Conservation (phyloP, 1,284 basidiomycete species). For the Meira nashicola region DNA sequence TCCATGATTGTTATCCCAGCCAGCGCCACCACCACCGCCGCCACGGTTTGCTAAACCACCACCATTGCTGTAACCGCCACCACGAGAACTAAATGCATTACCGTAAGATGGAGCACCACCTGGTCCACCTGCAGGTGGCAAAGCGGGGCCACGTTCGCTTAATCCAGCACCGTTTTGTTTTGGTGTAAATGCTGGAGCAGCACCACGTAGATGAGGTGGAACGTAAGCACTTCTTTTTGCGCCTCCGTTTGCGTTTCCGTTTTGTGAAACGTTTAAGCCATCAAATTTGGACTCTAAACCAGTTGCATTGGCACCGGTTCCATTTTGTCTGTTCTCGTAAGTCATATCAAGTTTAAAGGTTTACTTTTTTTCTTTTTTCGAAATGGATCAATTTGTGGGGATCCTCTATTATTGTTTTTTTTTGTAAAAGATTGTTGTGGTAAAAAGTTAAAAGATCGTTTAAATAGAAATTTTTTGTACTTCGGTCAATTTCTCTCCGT, state of each 20-base stretch:
- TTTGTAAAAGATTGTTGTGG: slow-evolving; percentile 1
- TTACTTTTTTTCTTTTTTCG: background rate
- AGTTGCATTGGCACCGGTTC: slow-evolving; percentile 57
- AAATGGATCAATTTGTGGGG: background rate
- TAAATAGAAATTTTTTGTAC: background rate
- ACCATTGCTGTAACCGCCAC: slow-evolving; percentile 13
- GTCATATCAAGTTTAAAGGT: slow-evolving; percentile 1
- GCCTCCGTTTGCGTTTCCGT: slow-evolving; percentile 1
- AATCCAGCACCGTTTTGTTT: slow-evolving; percentile 11
- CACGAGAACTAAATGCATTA: slow-evolving; percentile 7
- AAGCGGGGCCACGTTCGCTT: background rate
- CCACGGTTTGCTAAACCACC: slow-evolving; percentile 23
- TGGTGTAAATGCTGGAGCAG: slow-evolving; percentile 18
- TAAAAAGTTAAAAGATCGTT: background rate
- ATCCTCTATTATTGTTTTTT: background rate
- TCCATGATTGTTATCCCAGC: slow-evolving; percentile 19
- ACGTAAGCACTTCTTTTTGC: slow-evolving; percentile 75
- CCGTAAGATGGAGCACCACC: slow-evolving; percentile 2
- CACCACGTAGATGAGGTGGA: slow-evolving; percentile 77
- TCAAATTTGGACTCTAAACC: slow-evolving; percentile 74
- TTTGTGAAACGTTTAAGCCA: slow-evolving; percentile 5
- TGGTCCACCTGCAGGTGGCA: slow-evolving; percentile 20
- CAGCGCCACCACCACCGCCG: slow-evolving; percentile 36
- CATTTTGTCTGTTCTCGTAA: slow-evolving; percentile 29
- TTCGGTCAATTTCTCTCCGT: too few species aligned